Conservation (phyloP, 306 rosid genomes). For the Fagus sylvatica region DNA sequence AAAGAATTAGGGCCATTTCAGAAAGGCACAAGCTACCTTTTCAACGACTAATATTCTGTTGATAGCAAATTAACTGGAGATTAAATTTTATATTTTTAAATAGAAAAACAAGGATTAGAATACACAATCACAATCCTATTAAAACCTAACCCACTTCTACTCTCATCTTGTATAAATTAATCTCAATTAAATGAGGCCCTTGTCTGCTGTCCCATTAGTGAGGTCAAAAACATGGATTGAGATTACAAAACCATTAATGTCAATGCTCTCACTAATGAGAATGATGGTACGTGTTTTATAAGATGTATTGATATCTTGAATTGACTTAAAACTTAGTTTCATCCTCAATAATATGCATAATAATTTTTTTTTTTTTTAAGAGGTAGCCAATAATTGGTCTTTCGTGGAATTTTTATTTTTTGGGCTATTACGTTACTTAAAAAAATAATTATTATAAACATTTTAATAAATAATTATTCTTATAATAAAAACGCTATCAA, state of each 20-base stretch:
- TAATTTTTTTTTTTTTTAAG: neutral
- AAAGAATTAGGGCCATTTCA: constrained; percentile 1
- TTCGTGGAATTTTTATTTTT: too few relatives aligned
- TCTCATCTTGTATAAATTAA: too few relatives aligned
- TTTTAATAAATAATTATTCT: too few relatives aligned
- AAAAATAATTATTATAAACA: too few relatives aligned
- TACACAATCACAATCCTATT: too few relatives aligned
- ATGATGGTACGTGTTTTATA: neutral
- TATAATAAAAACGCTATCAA: too few relatives aligned
- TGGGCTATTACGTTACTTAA: too few relatives aligned
- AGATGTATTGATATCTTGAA: neutral
- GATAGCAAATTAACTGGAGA: neutral
- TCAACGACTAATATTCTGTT: neutral
- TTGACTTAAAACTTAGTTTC: neutral
- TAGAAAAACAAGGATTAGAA: too few relatives aligned
- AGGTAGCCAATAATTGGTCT: neutral
- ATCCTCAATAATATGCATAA: too few relatives aligned
- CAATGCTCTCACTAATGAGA: neutral
- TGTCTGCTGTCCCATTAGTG: neutral
- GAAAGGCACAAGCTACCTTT: constrained; percentile 11
- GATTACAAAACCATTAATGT: neutral
- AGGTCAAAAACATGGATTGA: neutral
- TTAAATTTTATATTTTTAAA: too few relatives aligned
- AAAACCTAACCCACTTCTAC: too few relatives aligned
- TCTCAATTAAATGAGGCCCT: too few relatives aligned